Conservation (phyloP, 495 filamentous ascomycete genomes). For the Lepidopterella palustris region DNA sequence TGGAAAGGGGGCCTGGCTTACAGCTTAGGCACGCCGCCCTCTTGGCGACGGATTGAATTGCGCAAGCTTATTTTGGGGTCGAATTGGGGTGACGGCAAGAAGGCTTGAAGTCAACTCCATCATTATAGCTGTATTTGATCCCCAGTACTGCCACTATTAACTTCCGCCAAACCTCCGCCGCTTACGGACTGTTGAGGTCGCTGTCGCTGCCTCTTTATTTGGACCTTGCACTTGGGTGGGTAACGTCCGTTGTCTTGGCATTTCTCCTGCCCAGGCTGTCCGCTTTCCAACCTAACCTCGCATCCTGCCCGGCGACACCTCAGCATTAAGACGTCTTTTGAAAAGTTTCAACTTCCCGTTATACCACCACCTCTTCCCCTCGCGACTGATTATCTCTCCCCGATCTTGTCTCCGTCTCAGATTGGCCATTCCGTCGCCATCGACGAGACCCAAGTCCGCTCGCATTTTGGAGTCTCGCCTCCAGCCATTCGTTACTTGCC, state of each 20-base stretch:
- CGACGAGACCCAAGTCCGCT: neutral
- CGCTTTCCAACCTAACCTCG: neutral
- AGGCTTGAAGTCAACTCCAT: too few species aligned
- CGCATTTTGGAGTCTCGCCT: constrained; percentile 13
- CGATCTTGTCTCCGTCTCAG: neutral
- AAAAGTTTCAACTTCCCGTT: neutral
- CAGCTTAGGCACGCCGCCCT: too few species aligned
- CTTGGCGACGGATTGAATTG: too few species aligned
- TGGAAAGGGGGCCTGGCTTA: too few species aligned
- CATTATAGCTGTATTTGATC: too few species aligned
- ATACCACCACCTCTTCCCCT: neutral
- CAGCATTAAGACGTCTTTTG: neutral
- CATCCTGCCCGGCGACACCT: neutral
- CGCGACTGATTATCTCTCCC: neutral
- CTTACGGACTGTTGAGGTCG: too few species aligned
- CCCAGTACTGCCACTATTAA: too few species aligned
- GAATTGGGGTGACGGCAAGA: too few species aligned
- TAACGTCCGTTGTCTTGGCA: neutral
- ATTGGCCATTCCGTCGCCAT: neutral
- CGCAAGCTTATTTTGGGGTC: too few species aligned
- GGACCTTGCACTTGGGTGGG: neutral
- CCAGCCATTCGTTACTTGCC: constrained; percentile 32
- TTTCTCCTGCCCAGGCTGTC: neutral
- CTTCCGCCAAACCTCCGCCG: too few species aligned
- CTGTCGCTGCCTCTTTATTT: too few species aligned